phyloP scores from a whole-genome alignment of 768 basidiomycete species.

The Gloeostereum incarnatum region DNA sequence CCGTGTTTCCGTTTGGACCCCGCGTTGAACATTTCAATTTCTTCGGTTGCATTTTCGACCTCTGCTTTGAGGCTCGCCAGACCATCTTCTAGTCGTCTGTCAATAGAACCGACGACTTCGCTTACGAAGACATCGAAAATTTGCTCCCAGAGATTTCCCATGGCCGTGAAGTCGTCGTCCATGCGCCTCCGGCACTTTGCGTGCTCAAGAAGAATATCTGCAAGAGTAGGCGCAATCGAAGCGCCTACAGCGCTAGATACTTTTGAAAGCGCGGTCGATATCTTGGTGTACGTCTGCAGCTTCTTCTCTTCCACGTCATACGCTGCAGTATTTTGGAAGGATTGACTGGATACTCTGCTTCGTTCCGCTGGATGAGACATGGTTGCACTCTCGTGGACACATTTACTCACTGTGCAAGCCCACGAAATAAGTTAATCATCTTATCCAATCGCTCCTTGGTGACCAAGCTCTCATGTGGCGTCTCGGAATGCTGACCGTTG shows the following conservation, averaged over 20 bases:
- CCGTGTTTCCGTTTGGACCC: too few relatives aligned
- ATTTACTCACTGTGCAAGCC: conserved; percentile 6
- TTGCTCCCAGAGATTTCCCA: conserved; percentile 37
- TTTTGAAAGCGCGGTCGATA: conserved; percentile 37
- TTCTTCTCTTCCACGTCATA: conserved; percentile 37
- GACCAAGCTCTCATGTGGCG: too few relatives aligned
- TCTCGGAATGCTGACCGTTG: too few relatives aligned
- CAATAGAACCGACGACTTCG: conserved; percentile 30
- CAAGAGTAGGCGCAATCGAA: conserved; percentile 34
- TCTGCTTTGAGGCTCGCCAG: conserved; percentile 23
- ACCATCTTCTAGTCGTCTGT: conserved; percentile 20
- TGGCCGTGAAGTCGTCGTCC: conserved; percentile 26
- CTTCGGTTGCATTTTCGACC: conserved; percentile 11
- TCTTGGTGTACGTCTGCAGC: conserved; percentile 36
- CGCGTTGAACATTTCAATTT: conserved; percentile 6
- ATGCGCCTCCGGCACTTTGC: conserved; percentile 31
- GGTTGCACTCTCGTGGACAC: too few relatives aligned
- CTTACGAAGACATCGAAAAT: conserved; percentile 30
- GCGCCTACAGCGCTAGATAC: conserved; percentile 31
- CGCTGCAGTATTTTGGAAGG: conserved; percentile 30
- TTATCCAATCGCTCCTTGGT: conserved; percentile 2
- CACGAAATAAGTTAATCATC: conserved; percentile 12
- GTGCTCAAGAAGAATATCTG: conserved; percentile 30
- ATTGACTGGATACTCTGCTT: conserved; percentile 33
- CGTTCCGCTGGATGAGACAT: too few relatives aligned